A percentile compares a stretch with the other conserved stretches of the same genome.
Evolutionary conservation across 2,329 filamentous ascomycete genomes (phyloP).

Genomic region (Fusarium pilosicola): DNA sequence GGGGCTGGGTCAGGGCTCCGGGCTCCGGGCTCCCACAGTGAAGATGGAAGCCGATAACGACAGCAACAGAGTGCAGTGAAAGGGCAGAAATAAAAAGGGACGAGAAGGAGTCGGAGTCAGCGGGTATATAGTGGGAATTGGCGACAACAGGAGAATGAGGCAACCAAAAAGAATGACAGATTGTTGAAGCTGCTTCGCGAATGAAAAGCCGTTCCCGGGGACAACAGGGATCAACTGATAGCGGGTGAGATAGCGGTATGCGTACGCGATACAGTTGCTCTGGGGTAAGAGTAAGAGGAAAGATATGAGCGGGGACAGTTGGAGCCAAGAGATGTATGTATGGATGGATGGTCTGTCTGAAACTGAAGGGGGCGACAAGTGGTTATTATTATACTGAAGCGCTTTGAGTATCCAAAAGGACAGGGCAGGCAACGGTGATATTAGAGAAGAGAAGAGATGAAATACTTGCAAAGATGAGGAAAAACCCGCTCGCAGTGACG

Average conservation of each 20-base stretch:
- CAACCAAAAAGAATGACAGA: conserved; percentile 32
- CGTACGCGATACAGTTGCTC: conserved; percentile 39
- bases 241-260: conserved; percentile 45
- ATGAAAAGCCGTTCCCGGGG: conserved; percentile 24
- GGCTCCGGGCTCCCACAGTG: conserved; percentile 5
- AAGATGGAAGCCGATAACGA: conserved; percentile 7
- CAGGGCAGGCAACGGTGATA: neutral
- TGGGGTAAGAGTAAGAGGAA: conserved; percentile 41
- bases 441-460: neutral
- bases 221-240: conserved; percentile 41
- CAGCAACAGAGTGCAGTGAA: conserved; percentile 4
- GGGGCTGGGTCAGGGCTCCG: conserved; percentile 10
- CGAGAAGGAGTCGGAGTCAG: conserved; percentile 14
- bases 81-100: neutral
- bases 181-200: conserved; percentile 29
- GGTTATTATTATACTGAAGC: conserved; percentile 3
- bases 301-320: conserved; percentile 42
- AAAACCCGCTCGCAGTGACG: conserved; percentile 8
- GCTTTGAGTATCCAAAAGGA: neutral
- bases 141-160: conserved; percentile 10
- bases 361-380: neutral
- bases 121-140: neutral
- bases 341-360: neutral
- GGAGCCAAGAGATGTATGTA: neutral
- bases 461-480: conserved; percentile 14